phyloP scores from a whole-genome alignment of 1,284 basidiomycete genomes.

The Trichosporon coremiiforme region DNA sequence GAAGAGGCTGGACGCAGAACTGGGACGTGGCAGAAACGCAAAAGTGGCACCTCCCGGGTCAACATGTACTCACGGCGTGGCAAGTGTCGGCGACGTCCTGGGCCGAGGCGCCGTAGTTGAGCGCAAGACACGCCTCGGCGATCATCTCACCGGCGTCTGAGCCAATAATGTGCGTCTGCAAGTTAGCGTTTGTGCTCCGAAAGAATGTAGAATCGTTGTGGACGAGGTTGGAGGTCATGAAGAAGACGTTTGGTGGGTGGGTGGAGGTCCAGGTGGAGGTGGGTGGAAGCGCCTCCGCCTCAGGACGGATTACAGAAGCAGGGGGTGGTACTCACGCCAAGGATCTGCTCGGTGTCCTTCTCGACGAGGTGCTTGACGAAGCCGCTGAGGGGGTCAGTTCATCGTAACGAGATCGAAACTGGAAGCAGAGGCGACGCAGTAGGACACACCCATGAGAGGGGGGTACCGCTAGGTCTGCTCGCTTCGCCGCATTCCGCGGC shows the following conservation, averaged over 20 bases:
- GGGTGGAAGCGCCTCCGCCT: background rate
- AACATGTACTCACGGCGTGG: constrained; percentile 62
- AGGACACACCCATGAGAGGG: too few relatives aligned
- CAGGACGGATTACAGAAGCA: background rate
- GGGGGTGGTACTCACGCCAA: constrained; percentile 61
- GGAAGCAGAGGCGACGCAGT: too few relatives aligned
- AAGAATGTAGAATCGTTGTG: background rate
- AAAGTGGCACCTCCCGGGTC: too few relatives aligned
- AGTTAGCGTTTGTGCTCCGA: background rate
- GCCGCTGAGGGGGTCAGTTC: constrained; percentile 37
- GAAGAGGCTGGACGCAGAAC: too few relatives aligned
- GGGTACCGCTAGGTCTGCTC: too few relatives aligned
- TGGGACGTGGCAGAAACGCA: too few relatives aligned
- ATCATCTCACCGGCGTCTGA: constrained; percentile 99
- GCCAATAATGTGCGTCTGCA: constrained; percentile 76
- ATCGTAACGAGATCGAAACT: too few relatives aligned
- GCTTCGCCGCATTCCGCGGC: too few relatives aligned
- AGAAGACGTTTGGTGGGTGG: background rate
- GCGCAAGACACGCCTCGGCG: constrained; percentile 78
- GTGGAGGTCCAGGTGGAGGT: constrained; percentile 3
- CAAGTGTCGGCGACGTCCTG: constrained; percentile 64
- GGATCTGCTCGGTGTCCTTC: constrained; percentile 89
- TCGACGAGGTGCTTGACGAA: constrained; percentile 67
- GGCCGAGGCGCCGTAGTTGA: constrained; percentile 88
- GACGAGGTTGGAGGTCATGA: background rate